Conservation (phyloP, 257 asterid genomes). For the Solanum tarijense region DNA sequence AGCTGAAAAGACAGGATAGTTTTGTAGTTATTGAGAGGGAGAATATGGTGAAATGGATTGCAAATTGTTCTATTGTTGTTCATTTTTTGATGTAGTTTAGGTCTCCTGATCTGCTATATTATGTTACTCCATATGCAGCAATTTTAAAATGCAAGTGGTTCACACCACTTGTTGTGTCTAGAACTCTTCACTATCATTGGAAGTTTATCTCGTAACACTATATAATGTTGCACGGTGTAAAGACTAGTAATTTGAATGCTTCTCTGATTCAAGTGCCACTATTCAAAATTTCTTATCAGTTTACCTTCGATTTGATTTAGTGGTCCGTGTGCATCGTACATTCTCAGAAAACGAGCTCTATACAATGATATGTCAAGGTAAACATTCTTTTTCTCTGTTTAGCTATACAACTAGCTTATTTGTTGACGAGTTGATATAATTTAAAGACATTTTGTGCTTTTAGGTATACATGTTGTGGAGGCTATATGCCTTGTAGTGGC, state of each 20-base stretch:
- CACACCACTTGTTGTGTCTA: too few species aligned
- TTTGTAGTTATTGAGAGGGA: too few species aligned
- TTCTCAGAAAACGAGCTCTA: constrained; percentile 37
- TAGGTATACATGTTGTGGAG: constrained; percentile 36
- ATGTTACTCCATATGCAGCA: too few species aligned
- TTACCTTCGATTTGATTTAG: constrained; percentile 1
- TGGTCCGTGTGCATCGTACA: constrained; percentile 33
- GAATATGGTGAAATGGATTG: too few species aligned
- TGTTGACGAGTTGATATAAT: background rate
- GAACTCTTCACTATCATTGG: background rate
- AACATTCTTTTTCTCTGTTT: background rate
- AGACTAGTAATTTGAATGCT: background rate
- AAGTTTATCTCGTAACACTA: background rate
- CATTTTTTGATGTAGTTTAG: too few species aligned
- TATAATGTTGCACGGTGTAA: background rate
- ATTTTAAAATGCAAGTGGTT: too few species aligned
- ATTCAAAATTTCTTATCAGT: background rate
- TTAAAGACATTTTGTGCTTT: background rate
- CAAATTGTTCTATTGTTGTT: too few species aligned
- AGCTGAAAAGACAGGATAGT: too few species aligned
- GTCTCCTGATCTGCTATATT: too few species aligned
- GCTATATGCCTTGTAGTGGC: constrained; percentile 41
- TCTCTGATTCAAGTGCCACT: background rate
- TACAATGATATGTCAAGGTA: constrained; percentile 35
- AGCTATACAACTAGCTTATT: background rate